Evolutionary conservation across 2,329 filamentous ascomycete genomes (phyloP), one percentile per base, ranked within the genome.

Genomic region (Phaeosphaeriaceae sp.): DNA sequence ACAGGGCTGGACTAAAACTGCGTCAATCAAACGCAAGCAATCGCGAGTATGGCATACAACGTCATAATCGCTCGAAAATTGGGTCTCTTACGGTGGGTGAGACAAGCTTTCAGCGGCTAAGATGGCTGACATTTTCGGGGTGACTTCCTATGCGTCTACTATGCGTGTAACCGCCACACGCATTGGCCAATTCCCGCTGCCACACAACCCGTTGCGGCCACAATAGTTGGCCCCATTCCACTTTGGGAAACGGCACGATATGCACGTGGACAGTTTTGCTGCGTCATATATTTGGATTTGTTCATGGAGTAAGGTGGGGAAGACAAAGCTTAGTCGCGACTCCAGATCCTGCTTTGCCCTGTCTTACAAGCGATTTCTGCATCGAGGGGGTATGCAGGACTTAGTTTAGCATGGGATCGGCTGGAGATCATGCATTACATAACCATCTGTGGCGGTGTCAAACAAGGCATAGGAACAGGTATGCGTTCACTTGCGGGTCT

Each of bases 231-330:
- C 8, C 7, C 16, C 16, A 39, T 33, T 40, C 56, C 34, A 36
- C 7, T 43, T 52, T 36, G 44, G 51, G 43, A 37, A 16, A 37
- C 53, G 46, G 52, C 46, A 55, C 40, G 49, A 20, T 28, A 42
- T 54, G 59, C 57, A 58, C 52, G 52, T 48, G 52, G 50, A 47
- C 36, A 35, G 40, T 39, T n/a, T 26, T 26, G 46, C 50, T 66
- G 63, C 67, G 64, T 70, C 67, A 70, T 67, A 57, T 23, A 42
- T 9, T 29, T 45, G 30, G 42, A 50, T 44, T 40, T 28, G 30
- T 50, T 54, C 54, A 54, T 46, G 51, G 23, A 50, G 7, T 58
- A 52, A 46, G 50, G 61, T 60, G 60, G 62, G 52, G 54, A 54
- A 52, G 16, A 9, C 36, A 53, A 65, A 63, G 61, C 62, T 66